These are phyloP conservation scores for Aureobasidium sp. DNA, from an alignment of 2,329 filamentous ascomycete species.

Conservation along the genomic window DNA sequence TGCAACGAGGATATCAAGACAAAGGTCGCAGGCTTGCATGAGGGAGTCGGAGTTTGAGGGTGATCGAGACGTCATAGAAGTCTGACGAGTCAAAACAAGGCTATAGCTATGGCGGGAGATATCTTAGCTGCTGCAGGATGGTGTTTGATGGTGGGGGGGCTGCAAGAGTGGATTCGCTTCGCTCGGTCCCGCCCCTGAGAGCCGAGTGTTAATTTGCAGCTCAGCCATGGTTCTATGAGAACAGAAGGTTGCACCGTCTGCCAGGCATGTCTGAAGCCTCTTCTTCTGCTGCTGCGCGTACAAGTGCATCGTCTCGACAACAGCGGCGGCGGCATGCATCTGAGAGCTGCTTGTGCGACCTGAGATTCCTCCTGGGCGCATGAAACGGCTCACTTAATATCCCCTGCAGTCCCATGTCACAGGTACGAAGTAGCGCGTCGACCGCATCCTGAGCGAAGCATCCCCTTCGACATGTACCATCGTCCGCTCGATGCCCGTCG, in stretches of 20 bases:
- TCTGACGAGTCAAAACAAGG: background rate
- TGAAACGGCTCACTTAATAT: background rate
- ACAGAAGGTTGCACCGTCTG: background rate
- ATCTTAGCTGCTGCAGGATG: background rate
- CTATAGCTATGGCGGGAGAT: background rate
- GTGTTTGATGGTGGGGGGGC: background rate
- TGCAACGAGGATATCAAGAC: background rate
- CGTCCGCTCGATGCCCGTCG: conserved; percentile 1
- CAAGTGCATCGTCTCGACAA: background rate
- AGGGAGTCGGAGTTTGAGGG: no score
- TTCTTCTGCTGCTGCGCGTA: background rate
- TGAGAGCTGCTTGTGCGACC: background rate
- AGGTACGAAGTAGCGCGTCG: conserved; percentile 4
- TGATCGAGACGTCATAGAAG: background rate
- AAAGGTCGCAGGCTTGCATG: background rate
- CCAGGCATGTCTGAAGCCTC: background rate
- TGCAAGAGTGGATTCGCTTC: background rate
- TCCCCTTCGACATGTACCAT: background rate
- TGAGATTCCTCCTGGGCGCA: background rate
- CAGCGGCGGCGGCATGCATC: background rate
- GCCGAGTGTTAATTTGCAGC: conserved; percentile 2
- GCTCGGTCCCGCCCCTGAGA: background rate
- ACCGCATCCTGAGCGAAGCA: background rate
- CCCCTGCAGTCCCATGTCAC: conserved; percentile 12
- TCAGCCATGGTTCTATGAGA: background rate